phyloP scores from a whole-genome alignment of 176 grass and related monocot species.

The Poa annua region DNA sequence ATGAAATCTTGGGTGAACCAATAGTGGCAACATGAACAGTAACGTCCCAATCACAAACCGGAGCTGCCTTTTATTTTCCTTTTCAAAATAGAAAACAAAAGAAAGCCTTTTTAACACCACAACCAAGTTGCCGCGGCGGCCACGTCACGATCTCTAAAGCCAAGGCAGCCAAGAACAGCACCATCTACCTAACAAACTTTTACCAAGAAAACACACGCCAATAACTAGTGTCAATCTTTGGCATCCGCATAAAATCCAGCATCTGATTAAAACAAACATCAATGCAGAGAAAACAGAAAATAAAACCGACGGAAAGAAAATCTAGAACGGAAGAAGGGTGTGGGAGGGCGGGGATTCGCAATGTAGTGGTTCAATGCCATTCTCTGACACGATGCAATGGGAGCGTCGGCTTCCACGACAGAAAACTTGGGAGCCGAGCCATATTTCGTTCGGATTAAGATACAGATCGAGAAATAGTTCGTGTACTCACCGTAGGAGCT shows the following conservation, averaged over 20 bases:
- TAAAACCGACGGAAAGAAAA: not conserved
- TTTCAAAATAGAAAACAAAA: slow-evolving; percentile 22
- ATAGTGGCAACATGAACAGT: slow-evolving; percentile 20
- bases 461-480: not conserved
- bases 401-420: not conserved
- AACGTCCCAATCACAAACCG: slow-evolving; percentile 42
- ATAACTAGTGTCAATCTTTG: slow-evolving; percentile 26
- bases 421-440: not conserved
- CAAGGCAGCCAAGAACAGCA: slow-evolving; percentile 35
- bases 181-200: slow-evolving; percentile 43
- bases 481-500: slow-evolving; percentile 7
- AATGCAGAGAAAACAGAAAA: not conserved
- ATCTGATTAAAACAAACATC: slow-evolving; percentile 8
- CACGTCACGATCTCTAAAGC: slow-evolving; percentile 41
- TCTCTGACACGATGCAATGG: not conserved
- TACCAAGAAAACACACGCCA: slow-evolving; percentile 13
- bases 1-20: slow-evolving; percentile 8
- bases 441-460: not conserved
- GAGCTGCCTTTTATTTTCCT: not conserved
- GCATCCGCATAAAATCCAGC: slow-evolving; percentile 43
- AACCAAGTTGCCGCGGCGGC: slow-evolving; percentile 45
- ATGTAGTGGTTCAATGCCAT: not conserved
- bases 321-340: slow-evolving; percentile 20
- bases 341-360: not conserved
- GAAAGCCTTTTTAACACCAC: slow-evolving; percentile 34